phyloP scores from a whole-genome alignment of 1,139 yeast species.

The Hansenula anomala region DNA sequence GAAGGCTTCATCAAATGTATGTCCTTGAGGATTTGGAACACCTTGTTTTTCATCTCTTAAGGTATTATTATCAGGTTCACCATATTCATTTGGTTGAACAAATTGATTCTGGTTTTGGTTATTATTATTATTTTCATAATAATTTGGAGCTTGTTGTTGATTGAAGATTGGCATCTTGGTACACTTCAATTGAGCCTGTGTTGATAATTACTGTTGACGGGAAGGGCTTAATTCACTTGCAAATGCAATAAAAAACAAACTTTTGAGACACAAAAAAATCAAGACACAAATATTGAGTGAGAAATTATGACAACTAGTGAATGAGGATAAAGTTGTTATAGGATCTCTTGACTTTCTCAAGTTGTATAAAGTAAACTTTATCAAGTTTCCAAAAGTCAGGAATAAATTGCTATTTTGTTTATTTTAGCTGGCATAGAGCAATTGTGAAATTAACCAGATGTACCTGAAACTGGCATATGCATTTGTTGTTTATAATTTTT shows the following conservation, averaged over 20 bases:
- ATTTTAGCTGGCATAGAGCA: not conserved
- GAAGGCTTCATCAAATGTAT: conserved; percentile 62
- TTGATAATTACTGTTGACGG: no score
- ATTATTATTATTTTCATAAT: not conserved
- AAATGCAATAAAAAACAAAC: no score
- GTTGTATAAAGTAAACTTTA: no score
- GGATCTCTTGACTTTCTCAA: no score
- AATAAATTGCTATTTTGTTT: not conserved
- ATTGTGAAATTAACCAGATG: not conserved
- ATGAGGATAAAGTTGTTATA: no score
- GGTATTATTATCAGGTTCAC: conserved; percentile 17
- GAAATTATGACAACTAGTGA: no score
- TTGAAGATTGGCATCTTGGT: not conserved
- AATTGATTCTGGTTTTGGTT: conserved; percentile 7
- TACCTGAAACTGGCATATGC: conserved; percentile 1
- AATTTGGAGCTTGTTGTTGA: not conserved
- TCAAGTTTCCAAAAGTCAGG: no score
- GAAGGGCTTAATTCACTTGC: no score
- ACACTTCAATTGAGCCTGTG: no score
- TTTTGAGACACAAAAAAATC: no score
- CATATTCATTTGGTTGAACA: conserved; percentile 3
- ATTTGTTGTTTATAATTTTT: not conserved
- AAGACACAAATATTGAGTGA: no score
- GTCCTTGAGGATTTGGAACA: conserved; percentile 29
- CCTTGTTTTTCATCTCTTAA: conserved; percentile 23